These are phyloP conservation scores for Lachnellula hyalina DNA, from an alignment of 2,329 filamentous ascomycete genomes.

Conservation along the genomic window DNA sequence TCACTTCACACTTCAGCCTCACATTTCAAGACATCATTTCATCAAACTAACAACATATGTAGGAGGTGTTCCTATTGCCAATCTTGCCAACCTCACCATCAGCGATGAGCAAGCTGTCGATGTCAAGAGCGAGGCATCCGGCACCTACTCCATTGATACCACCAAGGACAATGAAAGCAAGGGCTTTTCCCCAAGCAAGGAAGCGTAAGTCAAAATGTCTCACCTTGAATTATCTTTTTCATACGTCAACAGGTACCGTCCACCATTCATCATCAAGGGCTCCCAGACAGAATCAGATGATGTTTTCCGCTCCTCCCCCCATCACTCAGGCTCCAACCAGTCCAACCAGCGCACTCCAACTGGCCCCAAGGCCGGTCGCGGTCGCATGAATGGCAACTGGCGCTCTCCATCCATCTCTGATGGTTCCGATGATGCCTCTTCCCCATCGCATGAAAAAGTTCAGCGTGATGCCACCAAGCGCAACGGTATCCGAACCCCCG, in stretches of 20 bases:
- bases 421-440: conserved; percentile 11
- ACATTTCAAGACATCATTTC: background rate
- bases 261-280: conserved; percentile 27
- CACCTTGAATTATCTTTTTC: background rate
- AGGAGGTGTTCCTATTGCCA: conserved; percentile 10
- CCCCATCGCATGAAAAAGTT: conserved; percentile 11
- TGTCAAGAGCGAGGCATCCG: conserved; percentile 9
- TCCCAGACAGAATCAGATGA: conserved; percentile 21
- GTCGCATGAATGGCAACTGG: conserved; percentile 24
- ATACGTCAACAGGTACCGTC: conserved; percentile 21
- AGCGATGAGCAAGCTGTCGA: conserved; percentile 14
- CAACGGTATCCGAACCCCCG: background rate
- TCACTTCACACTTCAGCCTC: background rate
- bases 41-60: background rate
- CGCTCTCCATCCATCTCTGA: conserved; percentile 22
- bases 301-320: conserved; percentile 19
- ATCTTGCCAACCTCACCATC: conserved; percentile 10
- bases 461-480: conserved; percentile 10
- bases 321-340: background rate
- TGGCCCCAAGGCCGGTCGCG: conserved; percentile 15
- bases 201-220: conserved; percentile 16
- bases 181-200: conserved; percentile 11
- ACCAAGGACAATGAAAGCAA: conserved; percentile 4
- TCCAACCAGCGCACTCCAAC: conserved; percentile 22
- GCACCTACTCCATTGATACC: conserved; percentile 12